phyloP scores from a whole-genome alignment of 371 early-diverging fungal genomes.

The Syncephalis fuscata region DNA sequence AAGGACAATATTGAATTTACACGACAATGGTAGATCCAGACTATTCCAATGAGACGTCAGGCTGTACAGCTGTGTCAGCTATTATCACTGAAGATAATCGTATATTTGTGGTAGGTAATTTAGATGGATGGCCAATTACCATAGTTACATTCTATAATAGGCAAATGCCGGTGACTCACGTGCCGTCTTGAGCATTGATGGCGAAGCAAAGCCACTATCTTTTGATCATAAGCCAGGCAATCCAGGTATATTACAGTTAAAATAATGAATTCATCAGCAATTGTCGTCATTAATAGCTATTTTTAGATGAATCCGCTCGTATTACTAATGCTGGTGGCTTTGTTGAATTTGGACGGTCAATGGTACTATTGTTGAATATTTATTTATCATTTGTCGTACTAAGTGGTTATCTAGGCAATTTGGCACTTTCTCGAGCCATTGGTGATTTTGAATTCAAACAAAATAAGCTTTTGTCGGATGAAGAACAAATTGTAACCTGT shows the following conservation, averaged over 20 bases:
- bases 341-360: constrained; percentile 94
- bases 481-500: constrained; percentile 81
- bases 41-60: constrained; percentile 57
- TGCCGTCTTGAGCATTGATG: constrained; percentile 58
- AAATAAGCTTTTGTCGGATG: constrained; percentile 44
- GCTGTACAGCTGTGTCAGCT: constrained; percentile 87
- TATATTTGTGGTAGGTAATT: constrained; percentile 17
- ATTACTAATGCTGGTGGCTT: constrained; percentile 83
- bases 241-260: constrained; percentile 13
- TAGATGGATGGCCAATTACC: constrained; percentile 3
- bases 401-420: constrained; percentile 46
- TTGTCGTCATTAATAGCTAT: not conserved
- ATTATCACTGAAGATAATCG: constrained; percentile 53
- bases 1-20: too few species aligned
- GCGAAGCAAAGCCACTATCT: constrained; percentile 61
- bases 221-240: constrained; percentile 88
- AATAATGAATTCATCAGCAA: constrained; percentile 3
- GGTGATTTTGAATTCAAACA: constrained; percentile 95
- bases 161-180: constrained; percentile 95
- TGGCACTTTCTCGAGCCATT: constrained; percentile 88
- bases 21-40: constrained; percentile 38
- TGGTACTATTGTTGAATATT: too few species aligned
- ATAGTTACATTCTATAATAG: constrained; percentile 11
- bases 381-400: too few species aligned
- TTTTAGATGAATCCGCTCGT: constrained; percentile 50